Evolutionary conservation across 78 protist species (phyloP), one percentile per base, ranked within the genome.

Genomic region (Speleostelium caveatum): DNA sequence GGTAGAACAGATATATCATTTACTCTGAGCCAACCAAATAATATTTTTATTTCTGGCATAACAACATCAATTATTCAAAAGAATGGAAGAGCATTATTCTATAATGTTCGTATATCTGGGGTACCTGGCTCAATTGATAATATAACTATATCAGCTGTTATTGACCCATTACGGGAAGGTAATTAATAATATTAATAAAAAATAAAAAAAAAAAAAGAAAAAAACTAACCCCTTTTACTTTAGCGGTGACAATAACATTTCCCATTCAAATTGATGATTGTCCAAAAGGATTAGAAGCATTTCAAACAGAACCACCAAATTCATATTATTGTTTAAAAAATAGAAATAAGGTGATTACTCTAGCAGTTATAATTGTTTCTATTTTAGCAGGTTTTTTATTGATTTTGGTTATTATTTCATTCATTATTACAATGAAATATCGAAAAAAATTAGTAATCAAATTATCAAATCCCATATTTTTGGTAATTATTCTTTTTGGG

Each of bases 391-490:
- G 55, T 0, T 30, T 72, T 2, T 21, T 33, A 17, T 33, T 53
- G 0, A 6, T 72, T 1, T 10, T 56, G 16, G 63, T 72, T 3
- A 8, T 72, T 7, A 10, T n/a, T 6, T 41, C 51, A 0, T 39
- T 38, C 0, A 72, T 72, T 2, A 22, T 72, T 0, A 72, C 78
- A 33, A 36, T 51, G 30, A 72, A 19, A 17, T 72, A 30, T 53
- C 33, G 78, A 33, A 53, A 72, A 36, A 72, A 53, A 72, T 10
- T 16, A 16, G 26, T 72, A 7, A 72, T 72, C 28, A 45, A n/a
- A 51, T 72, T 51, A 8, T 72, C 78, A 10, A 72, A 72, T 53
- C 78, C 78, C 5, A 5, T 72, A n/a, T 72, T 72, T 72, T 36
- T 72, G 6, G 17, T 72, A 10, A 51, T 72, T 10, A 72, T 72